Conservation (phyloP, 2,329 filamentous ascomycete species). For the Ampelomyces quisqualis region DNA sequence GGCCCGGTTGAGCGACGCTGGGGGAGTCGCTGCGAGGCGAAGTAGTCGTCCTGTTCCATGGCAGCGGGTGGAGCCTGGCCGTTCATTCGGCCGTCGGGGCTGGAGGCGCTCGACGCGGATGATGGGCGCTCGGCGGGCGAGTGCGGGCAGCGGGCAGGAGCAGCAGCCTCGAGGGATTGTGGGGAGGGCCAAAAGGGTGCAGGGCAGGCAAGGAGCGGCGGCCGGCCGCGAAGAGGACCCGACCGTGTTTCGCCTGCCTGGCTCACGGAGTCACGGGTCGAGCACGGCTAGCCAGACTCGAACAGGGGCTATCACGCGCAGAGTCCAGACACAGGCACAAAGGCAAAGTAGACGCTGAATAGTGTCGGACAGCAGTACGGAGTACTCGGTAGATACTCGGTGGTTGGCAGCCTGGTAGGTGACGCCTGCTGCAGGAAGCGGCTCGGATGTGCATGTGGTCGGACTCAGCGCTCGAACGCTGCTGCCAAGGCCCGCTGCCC, state of each 20-base stretch:
- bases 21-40: slow-evolving; percentile 23
- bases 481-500: background rate
- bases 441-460: slow-evolving; percentile 1
- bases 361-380: slow-evolving; percentile 5
- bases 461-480: too few species aligned
- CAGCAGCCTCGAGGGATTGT: slow-evolving; percentile 4
- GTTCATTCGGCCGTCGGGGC: slow-evolving; percentile 5
- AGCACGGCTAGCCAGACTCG: slow-evolving; percentile 1
- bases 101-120: slow-evolving; percentile 8
- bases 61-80: slow-evolving; percentile 13
- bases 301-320: slow-evolving; percentile 8
- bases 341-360: slow-evolving; percentile 6
- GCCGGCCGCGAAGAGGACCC: slow-evolving; percentile 1
- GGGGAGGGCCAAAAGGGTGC: background rate
- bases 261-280: slow-evolving; percentile 3
- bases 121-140: slow-evolving; percentile 3
- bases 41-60: slow-evolving; percentile 42
- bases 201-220: slow-evolving; percentile 5
- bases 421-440: slow-evolving; percentile 12
- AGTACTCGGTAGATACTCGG: too few species aligned
- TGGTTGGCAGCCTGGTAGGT: slow-evolving; percentile 3
- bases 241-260: slow-evolving; percentile 13
- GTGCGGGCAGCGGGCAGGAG: background rate
- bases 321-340: slow-evolving; percentile 7
- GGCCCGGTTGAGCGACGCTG: slow-evolving; percentile 21